Conservation (phyloP, 2,329 filamentous ascomycete species). For the Colletotrichum neosansevieriae region DNA sequence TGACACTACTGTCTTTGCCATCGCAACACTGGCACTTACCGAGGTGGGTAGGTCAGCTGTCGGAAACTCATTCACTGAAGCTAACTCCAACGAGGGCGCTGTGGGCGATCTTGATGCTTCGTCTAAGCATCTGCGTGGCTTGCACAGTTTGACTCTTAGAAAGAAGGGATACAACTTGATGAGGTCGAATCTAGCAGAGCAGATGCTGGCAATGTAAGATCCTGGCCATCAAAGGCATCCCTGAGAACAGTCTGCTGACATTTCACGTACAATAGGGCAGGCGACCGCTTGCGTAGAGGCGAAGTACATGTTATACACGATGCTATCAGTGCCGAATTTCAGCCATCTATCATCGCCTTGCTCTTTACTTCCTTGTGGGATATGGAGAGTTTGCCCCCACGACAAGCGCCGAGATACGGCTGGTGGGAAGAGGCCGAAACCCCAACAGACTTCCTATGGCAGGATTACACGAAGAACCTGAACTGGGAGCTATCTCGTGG, state of each 20-base stretch:
- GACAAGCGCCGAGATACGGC: slow-evolving; percentile 51
- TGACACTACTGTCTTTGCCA: slow-evolving; percentile 57
- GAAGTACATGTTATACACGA: slow-evolving; percentile 51
- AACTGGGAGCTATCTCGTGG: slow-evolving; percentile 53
- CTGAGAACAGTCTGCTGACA: slow-evolving; percentile 13
- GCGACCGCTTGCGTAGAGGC: slow-evolving; percentile 54
- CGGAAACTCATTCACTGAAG: neutral
- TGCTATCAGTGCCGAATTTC: slow-evolving; percentile 50
- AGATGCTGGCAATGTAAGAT: slow-evolving; percentile 56
- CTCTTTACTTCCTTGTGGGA: slow-evolving; percentile 59
- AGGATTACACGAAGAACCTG: slow-evolving; percentile 52
- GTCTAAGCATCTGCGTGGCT: slow-evolving; percentile 56
- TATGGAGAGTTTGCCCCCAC: slow-evolving; percentile 49
- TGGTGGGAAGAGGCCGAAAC: slow-evolving; percentile 53
- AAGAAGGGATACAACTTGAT: slow-evolving; percentile 46
- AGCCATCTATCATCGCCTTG: slow-evolving; percentile 59
- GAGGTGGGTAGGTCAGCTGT: slow-evolving; percentile 50
- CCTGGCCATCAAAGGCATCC: neutral
- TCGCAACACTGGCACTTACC: slow-evolving; percentile 57
- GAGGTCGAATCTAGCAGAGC: slow-evolving; percentile 53
- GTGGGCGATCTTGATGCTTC: slow-evolving; percentile 58
- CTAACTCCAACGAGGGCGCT: slow-evolving; percentile 50
- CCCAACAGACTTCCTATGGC: slow-evolving; percentile 51
- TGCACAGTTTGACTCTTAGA: slow-evolving; percentile 47
- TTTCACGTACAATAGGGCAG: slow-evolving; percentile 49